phyloP scores from a whole-genome alignment of 495 filamentous ascomycete genomes.

The Penicillium angulare region DNA sequence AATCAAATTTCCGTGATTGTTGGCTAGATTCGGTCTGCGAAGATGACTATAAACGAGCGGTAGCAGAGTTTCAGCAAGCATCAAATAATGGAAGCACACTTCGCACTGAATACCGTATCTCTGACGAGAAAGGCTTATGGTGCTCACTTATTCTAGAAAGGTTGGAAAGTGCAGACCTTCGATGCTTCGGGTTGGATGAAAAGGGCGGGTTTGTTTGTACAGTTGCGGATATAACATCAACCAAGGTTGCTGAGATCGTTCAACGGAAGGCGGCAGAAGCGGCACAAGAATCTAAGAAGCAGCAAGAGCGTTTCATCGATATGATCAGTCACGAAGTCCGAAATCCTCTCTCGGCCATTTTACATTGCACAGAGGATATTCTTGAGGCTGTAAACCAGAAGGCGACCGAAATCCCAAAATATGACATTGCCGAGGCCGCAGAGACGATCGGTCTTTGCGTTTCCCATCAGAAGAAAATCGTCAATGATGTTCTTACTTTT shows the following conservation, averaged over 20 bases:
- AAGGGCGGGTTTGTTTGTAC: constrained; percentile 24
- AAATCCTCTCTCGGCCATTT: constrained; percentile 77
- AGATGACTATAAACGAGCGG: constrained; percentile 21
- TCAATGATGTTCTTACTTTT: constrained; percentile 75
- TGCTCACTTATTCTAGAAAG: constrained; percentile 17
- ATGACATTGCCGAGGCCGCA: constrained; percentile 60
- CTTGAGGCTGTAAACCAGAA: constrained; percentile 16
- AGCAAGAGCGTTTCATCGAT: constrained; percentile 84
- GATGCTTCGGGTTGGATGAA: background rate
- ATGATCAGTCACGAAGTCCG: constrained; percentile 87
- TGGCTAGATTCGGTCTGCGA: constrained; percentile 19
- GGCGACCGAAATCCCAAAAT: constrained; percentile 4
- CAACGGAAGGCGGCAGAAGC: constrained; percentile 62
- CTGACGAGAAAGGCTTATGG: constrained; percentile 12
- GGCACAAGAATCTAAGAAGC: constrained; percentile 63
- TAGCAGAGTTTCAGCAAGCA: constrained; percentile 9
- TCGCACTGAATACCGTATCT: constrained; percentile 22
- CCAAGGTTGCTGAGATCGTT: constrained; percentile 45
- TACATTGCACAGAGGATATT: constrained; percentile 83
- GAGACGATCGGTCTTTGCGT: constrained; percentile 75
- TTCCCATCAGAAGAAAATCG: constrained; percentile 73
- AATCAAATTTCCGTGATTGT: no score
- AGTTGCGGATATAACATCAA: constrained; percentile 41
- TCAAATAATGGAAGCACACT: constrained; percentile 1
- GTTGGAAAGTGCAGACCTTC: constrained; percentile 6